Evolutionary conservation across 2,329 filamentous ascomycete species (phyloP), one percentile per base, ranked within the genome.

Genomic region (Penicillium fuscoglaucum): DNA sequence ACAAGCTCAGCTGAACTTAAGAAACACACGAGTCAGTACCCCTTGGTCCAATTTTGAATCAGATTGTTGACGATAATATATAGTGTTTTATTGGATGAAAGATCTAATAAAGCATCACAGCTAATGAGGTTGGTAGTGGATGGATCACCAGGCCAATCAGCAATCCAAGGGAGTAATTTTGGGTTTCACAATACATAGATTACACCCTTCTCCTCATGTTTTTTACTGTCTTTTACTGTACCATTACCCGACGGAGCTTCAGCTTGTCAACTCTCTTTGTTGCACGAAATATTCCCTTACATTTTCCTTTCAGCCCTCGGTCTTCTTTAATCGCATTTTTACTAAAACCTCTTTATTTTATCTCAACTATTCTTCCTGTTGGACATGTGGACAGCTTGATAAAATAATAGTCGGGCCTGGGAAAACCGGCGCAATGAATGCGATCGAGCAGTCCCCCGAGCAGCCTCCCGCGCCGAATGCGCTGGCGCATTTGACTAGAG

Each of bases 341-440:
- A 50, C 45, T 31, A 29, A 6, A 31, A 15, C 5, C 13, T 41
- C 24, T 13, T 12, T 26, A 45, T 55, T 37, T 55, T 35, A 15
- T 41, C 29, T 48, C 54, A 28, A 19, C n/a, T 35, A 24, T 37
- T 33, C 4, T 24, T 53, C n/a, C n/a, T 9, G 45, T 26, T 44
- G 39, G 46, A 37, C 9, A 50, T 64, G 52, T 52, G n/a, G 12
- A 21, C 19, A 39, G 21, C 26, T 43, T 41, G 57, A 52, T 40
- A 46, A 45, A 58, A 48, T 28, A 52, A 45, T 53, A 54, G 43
- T 31, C 47, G 28, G 46, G 52, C 39, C 21, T 56, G 59, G 40
- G 52, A 54, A 50, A 55, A 52, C 60, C 55, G 58, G 60, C 59
- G 62, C 61, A 65, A 67, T 76, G 70, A 68, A 72, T 58, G 62